Conservation (phyloP, 257 asterid species). For the Dorcoceras hygrometricum region DNA sequence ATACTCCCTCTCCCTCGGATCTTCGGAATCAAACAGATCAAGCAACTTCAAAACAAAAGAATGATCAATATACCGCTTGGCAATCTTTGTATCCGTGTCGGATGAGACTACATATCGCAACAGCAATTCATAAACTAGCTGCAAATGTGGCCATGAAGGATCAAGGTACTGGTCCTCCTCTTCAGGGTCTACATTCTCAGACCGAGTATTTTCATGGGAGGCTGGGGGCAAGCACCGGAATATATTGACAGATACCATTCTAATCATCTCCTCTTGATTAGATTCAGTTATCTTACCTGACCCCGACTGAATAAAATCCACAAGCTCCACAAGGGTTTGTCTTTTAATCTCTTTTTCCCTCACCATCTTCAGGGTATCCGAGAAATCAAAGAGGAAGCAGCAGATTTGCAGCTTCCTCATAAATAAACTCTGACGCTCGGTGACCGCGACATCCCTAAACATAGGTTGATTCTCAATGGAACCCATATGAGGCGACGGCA, state of each 20-base stretch:
- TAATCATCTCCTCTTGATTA: constrained; percentile 32
- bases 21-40: constrained; percentile 28
- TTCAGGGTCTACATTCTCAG: constrained; percentile 21
- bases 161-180: constrained; percentile 30
- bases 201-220: constrained; percentile 14
- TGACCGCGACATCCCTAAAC: constrained; percentile 27
- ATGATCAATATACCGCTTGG: constrained; percentile 23
- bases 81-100: constrained; percentile 21
- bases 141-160: constrained; percentile 34
- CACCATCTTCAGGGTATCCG: constrained; percentile 19
- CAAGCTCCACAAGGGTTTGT: constrained; percentile 29
- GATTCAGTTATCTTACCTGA: constrained; percentile 23
- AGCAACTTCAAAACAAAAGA: constrained; percentile 22
- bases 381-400: constrained; percentile 28
- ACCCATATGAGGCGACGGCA: constrained; percentile 5
- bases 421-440: constrained; percentile 28
- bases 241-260: constrained; percentile 27
- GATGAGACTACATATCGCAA: constrained; percentile 24
- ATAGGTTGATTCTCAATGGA: constrained; percentile 25
- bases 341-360: constrained; percentile 36
- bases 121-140: constrained; percentile 28
- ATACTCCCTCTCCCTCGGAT: constrained; percentile 30
- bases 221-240: constrained; percentile 23
- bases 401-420: constrained; percentile 27
- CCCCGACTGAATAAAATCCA: constrained; percentile 31